phyloP scores from a whole-genome alignment of 2,329 filamentous ascomycete species.

The Diaporthe amygdali region DNA sequence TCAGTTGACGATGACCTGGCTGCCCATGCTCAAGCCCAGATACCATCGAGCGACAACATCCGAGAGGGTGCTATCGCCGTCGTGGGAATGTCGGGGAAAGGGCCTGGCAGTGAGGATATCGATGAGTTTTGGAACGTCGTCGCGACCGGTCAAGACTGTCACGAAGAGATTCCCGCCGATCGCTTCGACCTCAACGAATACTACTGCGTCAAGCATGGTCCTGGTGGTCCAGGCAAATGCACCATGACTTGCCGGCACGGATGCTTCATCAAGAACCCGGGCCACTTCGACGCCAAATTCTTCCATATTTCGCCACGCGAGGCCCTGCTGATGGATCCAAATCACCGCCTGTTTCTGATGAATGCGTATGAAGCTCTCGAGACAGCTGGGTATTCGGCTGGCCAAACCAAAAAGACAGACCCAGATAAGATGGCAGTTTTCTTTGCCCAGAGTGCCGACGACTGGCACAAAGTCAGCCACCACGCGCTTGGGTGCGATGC shows the following conservation, averaged over 20 bases:
- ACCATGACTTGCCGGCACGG: constrained; percentile 18
- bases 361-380: constrained; percentile 46
- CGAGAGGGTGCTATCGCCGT: constrained; percentile 3
- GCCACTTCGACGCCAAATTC: constrained; percentile 45
- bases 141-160: constrained; percentile 21
- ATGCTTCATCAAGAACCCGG: constrained; percentile 31
- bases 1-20: background rate
- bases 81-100: constrained; percentile 39
- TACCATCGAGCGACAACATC: background rate
- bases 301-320: constrained; percentile 45
- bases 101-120: constrained; percentile 34
- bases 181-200: constrained; percentile 23
- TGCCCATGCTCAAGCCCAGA: background rate
- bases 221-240: constrained; percentile 3
- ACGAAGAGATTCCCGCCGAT: constrained; percentile 23
- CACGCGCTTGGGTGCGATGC: constrained; percentile 36
- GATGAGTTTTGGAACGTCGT: constrained; percentile 30
- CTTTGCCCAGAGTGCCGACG: constrained; percentile 36
- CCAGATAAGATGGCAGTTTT: constrained; percentile 39
- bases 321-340: constrained; percentile 43
- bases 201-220: constrained; percentile 18
- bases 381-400: constrained; percentile 29
- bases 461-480: constrained; percentile 19
- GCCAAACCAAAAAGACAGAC: background rate
- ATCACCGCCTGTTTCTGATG: constrained; percentile 44